These are phyloP conservation scores for Colletotrichum liaoningense DNA, from an alignment of 2,329 filamentous ascomycete species.

Conservation along the genomic window DNA sequence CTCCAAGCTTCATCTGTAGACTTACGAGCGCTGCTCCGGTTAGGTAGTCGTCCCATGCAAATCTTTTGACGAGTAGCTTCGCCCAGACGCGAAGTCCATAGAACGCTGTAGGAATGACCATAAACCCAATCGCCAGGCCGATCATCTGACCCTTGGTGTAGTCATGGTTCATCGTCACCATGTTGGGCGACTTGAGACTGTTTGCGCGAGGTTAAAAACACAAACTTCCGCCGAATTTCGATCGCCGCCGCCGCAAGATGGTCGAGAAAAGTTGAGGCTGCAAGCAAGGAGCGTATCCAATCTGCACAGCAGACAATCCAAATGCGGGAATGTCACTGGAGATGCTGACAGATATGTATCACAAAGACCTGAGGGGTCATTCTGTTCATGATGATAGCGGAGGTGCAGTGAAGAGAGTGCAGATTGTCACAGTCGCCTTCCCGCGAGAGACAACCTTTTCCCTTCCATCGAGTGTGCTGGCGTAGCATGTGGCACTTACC, in stretches of 20 bases:
- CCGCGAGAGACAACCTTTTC: neutral
- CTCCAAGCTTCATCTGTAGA: neutral
- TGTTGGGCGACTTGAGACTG: neutral
- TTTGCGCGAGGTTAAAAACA: too few species aligned
- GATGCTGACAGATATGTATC: neutral
- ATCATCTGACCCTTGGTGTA: conserved; percentile 34
- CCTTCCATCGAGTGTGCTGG: neutral
- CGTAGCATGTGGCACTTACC: neutral
- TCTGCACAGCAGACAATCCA: neutral
- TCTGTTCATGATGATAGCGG: neutral
- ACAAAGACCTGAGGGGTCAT: neutral
- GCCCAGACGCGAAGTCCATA: conserved; percentile 32
- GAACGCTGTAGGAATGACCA: conserved; percentile 28
- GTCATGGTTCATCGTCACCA: conserved; percentile 28
- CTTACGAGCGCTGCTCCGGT: conserved; percentile 28
- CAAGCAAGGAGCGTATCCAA: neutral
- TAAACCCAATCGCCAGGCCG: conserved; percentile 31
- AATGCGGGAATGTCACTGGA: neutral
- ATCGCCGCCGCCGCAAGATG: neutral
- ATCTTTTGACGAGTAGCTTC: conserved; percentile 31
- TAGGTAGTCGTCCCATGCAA: conserved; percentile 34
- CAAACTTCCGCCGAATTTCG: neutral
- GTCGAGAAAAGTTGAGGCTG: neutral
- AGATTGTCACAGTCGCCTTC: neutral
- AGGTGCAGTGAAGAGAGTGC: neutral